phyloP scores from a whole-genome alignment of 176 grass and related monocot genomes.

The Paspalum vaginatum region DNA sequence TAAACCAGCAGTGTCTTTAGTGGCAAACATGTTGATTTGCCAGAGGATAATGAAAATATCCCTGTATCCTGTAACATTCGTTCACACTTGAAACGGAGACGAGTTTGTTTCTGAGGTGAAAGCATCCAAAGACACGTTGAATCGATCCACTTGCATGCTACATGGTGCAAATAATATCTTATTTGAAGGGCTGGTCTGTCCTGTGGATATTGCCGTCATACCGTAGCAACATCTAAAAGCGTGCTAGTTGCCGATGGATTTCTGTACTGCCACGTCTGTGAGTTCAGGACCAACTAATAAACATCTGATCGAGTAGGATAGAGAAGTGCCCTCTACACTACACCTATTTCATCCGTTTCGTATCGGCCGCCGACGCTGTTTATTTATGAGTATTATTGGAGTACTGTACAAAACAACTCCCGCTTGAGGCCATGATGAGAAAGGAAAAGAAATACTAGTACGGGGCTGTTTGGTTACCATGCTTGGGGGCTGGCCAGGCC shows the following conservation, averaged over 20 bases:
- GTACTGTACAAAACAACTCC: conserved; percentile 15
- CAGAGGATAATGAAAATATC: background rate
- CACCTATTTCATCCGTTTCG: background rate
- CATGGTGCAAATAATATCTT: background rate
- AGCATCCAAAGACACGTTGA: background rate
- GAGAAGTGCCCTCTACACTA: no score
- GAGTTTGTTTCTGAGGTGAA: background rate
- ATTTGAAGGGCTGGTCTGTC: no score
- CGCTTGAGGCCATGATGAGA: background rate
- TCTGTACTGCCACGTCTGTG: no score
- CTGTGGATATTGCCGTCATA: no score
- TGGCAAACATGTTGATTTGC: background rate
- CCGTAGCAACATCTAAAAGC: no score
- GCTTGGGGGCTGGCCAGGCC: no score
- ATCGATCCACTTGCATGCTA: background rate
- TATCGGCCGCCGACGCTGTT: background rate
- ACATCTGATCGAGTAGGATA: no score
- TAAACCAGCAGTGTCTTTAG: background rate
- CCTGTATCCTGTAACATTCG: background rate
- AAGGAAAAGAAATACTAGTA: background rate
- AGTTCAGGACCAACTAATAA: no score
- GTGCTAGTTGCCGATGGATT: no score
- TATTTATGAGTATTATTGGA: background rate
- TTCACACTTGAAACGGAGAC: background rate
- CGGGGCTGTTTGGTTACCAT: no score